phyloP scores from a whole-genome alignment of 371 early-diverging fungal genomes.

The Nematocida sp. region DNA sequence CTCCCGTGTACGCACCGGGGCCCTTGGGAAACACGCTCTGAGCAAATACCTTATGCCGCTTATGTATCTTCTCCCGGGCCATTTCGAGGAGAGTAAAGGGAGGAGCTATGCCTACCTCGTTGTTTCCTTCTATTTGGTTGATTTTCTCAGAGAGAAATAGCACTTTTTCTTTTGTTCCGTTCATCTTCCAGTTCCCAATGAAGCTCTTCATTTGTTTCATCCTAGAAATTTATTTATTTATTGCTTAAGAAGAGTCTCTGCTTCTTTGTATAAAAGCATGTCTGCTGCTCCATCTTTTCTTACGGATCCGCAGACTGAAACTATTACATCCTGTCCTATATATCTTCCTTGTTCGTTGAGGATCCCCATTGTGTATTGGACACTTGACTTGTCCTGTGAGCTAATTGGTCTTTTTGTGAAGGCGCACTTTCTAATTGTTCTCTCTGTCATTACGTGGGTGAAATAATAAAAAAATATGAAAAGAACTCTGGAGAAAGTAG shows the following conservation, averaged over 20 bases:
- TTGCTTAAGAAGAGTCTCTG: no score
- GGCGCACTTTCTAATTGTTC: conserved; percentile 60
- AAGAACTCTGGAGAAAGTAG: background rate
- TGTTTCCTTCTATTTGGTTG: background rate
- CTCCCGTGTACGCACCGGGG: conserved; percentile 94
- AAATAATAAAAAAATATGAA: conserved; percentile 44
- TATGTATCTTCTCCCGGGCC: conserved; percentile 9
- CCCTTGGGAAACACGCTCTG: conserved; percentile 78
- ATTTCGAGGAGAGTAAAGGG: conserved; percentile 77
- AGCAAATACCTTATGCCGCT: conserved; percentile 80
- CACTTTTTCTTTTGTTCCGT: conserved; percentile 34
- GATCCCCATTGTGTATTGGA: conserved; percentile 62
- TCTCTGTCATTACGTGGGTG: conserved; percentile 1
- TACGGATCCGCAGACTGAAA: conserved; percentile 61
- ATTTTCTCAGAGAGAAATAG: conserved; percentile 19
- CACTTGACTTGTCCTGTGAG: conserved; percentile 63
- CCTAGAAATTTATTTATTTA: no score
- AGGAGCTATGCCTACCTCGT: conserved; percentile 89
- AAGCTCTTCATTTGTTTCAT: no score
- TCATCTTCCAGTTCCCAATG: conserved; percentile 66
- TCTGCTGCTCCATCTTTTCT: conserved; percentile 65
- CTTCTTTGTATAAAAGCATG: conserved; percentile 54
- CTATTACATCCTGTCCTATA: conserved; percentile 58
- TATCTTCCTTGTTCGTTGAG: conserved; percentile 63
- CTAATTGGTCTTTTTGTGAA: conserved; percentile 66